Base-by-base conservation (phyloP, 176 grass and related monocot genomes). In the Oryza longistaminata region DNA sequence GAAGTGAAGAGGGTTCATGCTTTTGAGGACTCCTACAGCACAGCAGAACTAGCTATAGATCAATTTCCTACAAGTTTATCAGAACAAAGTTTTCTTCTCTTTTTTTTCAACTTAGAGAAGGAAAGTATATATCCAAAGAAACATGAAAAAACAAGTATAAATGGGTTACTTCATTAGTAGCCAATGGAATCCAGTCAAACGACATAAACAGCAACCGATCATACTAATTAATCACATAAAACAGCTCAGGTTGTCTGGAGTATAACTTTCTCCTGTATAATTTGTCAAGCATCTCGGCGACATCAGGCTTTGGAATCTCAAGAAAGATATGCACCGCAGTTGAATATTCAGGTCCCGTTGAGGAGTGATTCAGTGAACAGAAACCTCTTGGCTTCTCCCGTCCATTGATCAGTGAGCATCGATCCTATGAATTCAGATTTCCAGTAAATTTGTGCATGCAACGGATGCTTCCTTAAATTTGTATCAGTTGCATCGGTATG, bases 301-400 rank as follows among this genome's bases (percentile, higher is more conserved):
- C 55, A 61, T 78, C 78, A 68, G 61, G 29, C 79, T 86, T 86
- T 60, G 68, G 55, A 24, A 83, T 90, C 79, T 83, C 83, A 68
- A 86, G 79, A 82, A 90, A 74, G 73, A 90, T 86, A 40, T 33
- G 73, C 44, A 82, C 25, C 25, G 2, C 42, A 21, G 43, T 61
- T 22, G 52, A 9, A 43, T 60, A 24, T 70, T 60, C 25, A 12
- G 21, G 22, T 61, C 58, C 53, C 44, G 61, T 55, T 43, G 35
- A 37, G 35, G 11, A 7, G 19, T 81, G 11, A 15, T 50, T 5
- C 44, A 61, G 49, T 75, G 48, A 44, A 42, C 40, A 42, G 11
- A 48, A 48, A 48, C 9, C 11, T 12, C 45, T 48, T 48, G 14
- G 11, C 12, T 14, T 48, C 45, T 49, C 16, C 3, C 50, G 0